Evolutionary conservation across 2,329 filamentous ascomycete genomes (phyloP).

Genomic region (Plectosphaerella plurivora): DNA sequence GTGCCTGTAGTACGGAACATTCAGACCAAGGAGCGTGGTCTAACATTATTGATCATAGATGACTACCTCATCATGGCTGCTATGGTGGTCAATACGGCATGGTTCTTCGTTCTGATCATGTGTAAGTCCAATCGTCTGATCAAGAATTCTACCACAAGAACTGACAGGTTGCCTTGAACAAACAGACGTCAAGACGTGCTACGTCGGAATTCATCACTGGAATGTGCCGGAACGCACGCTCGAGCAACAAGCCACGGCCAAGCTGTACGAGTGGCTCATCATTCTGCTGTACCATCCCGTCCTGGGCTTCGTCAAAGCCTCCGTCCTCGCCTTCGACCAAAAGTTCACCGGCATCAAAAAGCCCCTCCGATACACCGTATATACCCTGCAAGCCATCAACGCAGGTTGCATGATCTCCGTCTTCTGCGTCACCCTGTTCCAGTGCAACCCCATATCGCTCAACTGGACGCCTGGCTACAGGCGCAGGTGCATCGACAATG

Average conservation of each 20-base stretch:
- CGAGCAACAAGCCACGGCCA: conserved; percentile 9
- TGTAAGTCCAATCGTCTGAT: conserved; percentile 12
- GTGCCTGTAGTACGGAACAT: background rate
- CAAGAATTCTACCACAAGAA: background rate
- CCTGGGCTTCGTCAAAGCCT: conserved; percentile 34
- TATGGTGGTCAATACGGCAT: conserved; percentile 12
- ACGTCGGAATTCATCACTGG: conserved; percentile 13
- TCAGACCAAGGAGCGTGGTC: background rate
- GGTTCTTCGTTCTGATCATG: conserved; percentile 15
- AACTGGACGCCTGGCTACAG: conserved; percentile 16
- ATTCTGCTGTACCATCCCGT: conserved; percentile 13
- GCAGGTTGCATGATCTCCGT: conserved; percentile 22
- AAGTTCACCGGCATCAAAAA: conserved; percentile 32
- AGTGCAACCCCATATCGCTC: conserved; percentile 26
- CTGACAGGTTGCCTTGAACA: background rate
- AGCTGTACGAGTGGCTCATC: conserved; percentile 14
- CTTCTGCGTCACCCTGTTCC: conserved; percentile 27
- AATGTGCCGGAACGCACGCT: conserved; percentile 8
- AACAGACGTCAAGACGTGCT: conserved; percentile 12
- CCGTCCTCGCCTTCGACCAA: conserved; percentile 39
- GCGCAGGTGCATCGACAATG: conserved; percentile 4
- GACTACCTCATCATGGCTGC: conserved; percentile 17
- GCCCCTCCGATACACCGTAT: conserved; percentile 23
- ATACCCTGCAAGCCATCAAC: conserved; percentile 24
- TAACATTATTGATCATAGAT: conserved; percentile 10